Evolutionary conservation across 768 basidiomycete genomes (phyloP), one percentile per base, ranked within the genome.

Genomic region (Podaxis mareebaensis): DNA sequence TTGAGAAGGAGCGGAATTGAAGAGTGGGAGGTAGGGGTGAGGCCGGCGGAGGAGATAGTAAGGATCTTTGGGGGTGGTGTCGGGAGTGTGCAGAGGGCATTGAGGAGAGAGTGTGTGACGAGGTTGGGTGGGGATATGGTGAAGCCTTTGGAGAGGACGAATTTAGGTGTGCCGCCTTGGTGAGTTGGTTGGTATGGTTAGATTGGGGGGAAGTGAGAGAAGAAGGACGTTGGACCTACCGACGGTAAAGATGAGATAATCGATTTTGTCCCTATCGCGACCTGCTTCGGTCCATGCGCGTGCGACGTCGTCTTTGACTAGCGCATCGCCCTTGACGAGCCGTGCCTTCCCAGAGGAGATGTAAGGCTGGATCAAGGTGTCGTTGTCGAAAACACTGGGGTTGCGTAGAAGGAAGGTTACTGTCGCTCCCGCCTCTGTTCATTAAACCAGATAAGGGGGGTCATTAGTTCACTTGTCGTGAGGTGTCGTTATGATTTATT

Each of bases 361-460:
- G 69, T 83, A 81, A 10, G 65, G 63, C 66, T 89, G 83, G n/a
- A 91, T 81, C 2, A 65, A 67, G 24, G 76, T 74, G 66, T 91
- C 84, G 6, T 73, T 65, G 49, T 88, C 85, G 65, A 91, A 90
- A 3, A 78, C 77, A 8, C 74, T 65, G 0, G 81, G 74, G 17
- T 75, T 78, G 33, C 90, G 83, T 39, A 91, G 77, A 12, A 90
- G 77, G 67, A 87, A 90, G 0, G 87, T 88, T 0, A 90, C 85
- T 1, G 79, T 85, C 3, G 83, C 78, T 42, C 89, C 88, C 56
- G 78, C 72, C 4, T 76, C 89, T 90, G 24, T 12, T 33, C 33
- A 33, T 33, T 33, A 10, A 10, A 38, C 15, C 28, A n/a, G n/a
- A 33, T 17, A 26, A 52, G 46, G n/a, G 46, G n/a, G 52, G 26